These are phyloP conservation scores for Mimosa pudica DNA, from an alignment of 306 rosid genomes.

Conservation along the genomic window DNA sequence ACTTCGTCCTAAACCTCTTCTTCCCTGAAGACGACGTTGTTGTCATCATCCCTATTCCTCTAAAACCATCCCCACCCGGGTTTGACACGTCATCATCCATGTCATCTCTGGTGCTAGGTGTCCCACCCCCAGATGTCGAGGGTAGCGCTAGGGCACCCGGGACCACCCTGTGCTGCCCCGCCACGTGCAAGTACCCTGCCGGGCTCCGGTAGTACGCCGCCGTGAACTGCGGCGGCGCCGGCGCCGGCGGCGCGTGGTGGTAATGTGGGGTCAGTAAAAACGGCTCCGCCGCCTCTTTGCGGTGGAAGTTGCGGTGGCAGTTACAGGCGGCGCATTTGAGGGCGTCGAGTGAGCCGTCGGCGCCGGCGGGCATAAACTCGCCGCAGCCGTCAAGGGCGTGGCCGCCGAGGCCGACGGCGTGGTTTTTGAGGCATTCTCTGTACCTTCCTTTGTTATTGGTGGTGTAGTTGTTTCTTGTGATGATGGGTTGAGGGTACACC, in stretches of 20 bases:
- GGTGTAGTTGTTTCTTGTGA: constrained; percentile 25
- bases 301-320: constrained; percentile 98
- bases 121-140: constrained; percentile 69
- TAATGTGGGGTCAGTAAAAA: constrained; percentile 45
- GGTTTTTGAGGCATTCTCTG: constrained; percentile 88
- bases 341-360: constrained; percentile 70
- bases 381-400: constrained; percentile 96
- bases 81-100: constrained; percentile 72
- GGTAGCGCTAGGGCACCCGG: constrained; percentile 73
- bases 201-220: constrained; percentile 74
- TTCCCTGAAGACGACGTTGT: constrained; percentile 26
- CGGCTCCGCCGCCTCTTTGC: constrained; percentile 64
- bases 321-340: constrained; percentile 93
- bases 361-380: constrained; percentile 78
- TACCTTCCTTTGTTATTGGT: constrained; percentile 46
- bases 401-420: constrained; percentile 83
- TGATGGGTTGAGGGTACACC: constrained; percentile 31
- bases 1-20: constrained; percentile 83
- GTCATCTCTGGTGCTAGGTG: constrained; percentile 68
- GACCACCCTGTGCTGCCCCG: constrained; percentile 48
- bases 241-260: constrained; percentile 9
- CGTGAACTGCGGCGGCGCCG: constrained; percentile 51
- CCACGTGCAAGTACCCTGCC: constrained; percentile 75
- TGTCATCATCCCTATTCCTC: constrained; percentile 35
- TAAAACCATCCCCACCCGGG: constrained; percentile 64